phyloP scores from a whole-genome alignment of 805 yeast genomes.

The Candida coleopterorum region DNA sequence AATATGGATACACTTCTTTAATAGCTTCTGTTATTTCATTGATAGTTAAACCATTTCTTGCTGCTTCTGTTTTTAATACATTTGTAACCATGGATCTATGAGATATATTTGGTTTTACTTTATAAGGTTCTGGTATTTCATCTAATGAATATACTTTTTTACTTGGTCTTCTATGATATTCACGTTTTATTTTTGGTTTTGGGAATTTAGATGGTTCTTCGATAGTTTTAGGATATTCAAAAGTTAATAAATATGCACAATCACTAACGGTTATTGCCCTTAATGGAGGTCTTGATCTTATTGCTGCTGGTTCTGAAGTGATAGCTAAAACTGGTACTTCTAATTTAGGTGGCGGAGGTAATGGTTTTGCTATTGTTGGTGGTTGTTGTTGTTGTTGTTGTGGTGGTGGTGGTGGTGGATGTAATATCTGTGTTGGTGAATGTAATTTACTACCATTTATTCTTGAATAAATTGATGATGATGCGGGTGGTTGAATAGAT shows the following conservation, averaged over 20 bases:
- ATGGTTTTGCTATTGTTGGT: conserved; percentile 29
- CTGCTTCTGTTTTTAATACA: conserved; percentile 64
- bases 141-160: conserved; percentile 69
- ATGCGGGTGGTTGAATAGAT: conserved; percentile 41
- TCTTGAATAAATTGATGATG: conserved; percentile 25
- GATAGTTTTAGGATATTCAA: conserved; percentile 31
- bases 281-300: conserved; percentile 17
- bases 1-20: conserved; percentile 85
- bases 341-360: conserved; percentile 35
- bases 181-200: conserved; percentile 28
- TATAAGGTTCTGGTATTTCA: conserved; percentile 83
- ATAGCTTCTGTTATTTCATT: conserved; percentile 80
- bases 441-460: conserved; percentile 17
- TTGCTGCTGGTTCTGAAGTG: conserved; percentile 19
- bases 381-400: conserved; percentile 22
- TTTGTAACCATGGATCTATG: conserved; percentile 78
- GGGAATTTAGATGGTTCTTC: conserved; percentile 28
- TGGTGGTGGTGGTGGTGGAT: conserved; percentile 12
- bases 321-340: conserved; percentile 27
- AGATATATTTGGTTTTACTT: conserved; percentile 79
- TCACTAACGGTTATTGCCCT: conserved; percentile 26
- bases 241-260: conserved; percentile 16
- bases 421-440: not conserved
- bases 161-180: conserved; percentile 42
- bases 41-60: conserved; percentile 60